A percentile compares a stretch with the other conserved stretches of the same genome.
phyloP scores from a whole-genome alignment of 257 asterid species.

The Dorcoceras hygrometricum region DNA sequence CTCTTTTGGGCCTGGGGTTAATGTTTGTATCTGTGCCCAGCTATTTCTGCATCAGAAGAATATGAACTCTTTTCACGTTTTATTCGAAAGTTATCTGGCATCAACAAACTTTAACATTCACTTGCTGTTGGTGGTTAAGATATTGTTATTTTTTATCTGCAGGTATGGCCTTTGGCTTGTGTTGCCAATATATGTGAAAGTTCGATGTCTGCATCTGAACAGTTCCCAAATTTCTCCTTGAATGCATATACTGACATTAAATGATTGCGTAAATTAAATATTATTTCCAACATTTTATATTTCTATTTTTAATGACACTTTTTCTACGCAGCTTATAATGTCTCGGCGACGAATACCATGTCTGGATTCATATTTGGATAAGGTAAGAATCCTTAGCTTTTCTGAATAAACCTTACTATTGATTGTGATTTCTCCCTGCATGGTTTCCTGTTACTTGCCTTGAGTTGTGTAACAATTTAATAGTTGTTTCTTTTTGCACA shows the following conservation, averaged over 20 bases:
- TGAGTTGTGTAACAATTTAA: not conserved
- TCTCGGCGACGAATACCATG: constrained; percentile 97
- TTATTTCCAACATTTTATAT: constrained; percentile 3
- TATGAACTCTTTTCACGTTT: not conserved
- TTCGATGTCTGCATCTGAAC: not conserved
- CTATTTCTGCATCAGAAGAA: not conserved
- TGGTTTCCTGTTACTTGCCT: not conserved
- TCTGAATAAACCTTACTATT: constrained; percentile 20
- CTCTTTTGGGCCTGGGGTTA: not conserved
- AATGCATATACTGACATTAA: not conserved
- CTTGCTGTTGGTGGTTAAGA: not conserved
- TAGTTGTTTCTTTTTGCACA: not conserved
- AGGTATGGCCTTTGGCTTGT: not conserved
- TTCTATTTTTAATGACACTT: constrained; percentile 4
- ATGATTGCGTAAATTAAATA: not conserved
- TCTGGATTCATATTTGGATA: constrained; percentile 92
- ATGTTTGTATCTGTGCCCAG: not conserved
- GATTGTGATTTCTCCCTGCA: constrained; percentile 18
- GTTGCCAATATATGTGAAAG: constrained; percentile 4
- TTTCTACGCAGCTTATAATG: constrained; percentile 82
- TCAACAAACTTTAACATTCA: not conserved
- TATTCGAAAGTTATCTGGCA: constrained; percentile 18
- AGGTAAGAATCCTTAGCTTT: constrained; percentile 53
- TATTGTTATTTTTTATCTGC: not conserved
- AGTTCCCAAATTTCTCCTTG: constrained; percentile 19